Conservation (phyloP, 192 early-diverging fungal species). For the Thamnidium elegans region DNA sequence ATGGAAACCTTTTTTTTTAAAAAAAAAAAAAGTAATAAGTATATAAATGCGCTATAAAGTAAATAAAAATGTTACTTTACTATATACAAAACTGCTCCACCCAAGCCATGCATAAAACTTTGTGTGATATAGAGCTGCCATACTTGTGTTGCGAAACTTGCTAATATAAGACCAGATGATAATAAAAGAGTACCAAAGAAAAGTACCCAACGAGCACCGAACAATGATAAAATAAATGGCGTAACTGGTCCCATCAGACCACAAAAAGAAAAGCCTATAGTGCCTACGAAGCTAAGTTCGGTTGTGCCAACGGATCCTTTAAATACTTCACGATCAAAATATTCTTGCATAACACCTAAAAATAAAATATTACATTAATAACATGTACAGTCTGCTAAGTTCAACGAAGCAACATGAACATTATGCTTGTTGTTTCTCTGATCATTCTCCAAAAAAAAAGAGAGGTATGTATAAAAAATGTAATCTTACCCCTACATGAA, state of each 20-base stretch:
- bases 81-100: constrained; percentile 30
- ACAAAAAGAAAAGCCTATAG: constrained; percentile 6
- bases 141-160: constrained; percentile 38
- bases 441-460: too few species aligned
- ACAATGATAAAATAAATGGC: constrained; percentile 14
- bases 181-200: constrained; percentile 12
- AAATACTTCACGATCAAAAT: constrained; percentile 27
- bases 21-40: too few species aligned
- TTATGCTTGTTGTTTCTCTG: too few species aligned
- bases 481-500: too few species aligned
- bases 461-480: not conserved
- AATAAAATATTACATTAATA: not conserved
- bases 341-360: constrained; percentile 36
- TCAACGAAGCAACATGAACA: not conserved
- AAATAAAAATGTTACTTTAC: constrained; percentile 25
- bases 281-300: constrained; percentile 28
- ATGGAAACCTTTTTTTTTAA: constrained; percentile 2
- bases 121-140: constrained; percentile 63
- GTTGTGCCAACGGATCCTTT: not conserved
- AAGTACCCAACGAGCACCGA: constrained; percentile 14
- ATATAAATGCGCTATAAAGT: too few species aligned
- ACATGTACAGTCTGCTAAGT: too few species aligned
- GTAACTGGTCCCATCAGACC: constrained; percentile 20
- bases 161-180: constrained; percentile 17
- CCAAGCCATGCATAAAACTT: constrained; percentile 53